Base-by-base conservation (phyloP, 805 yeast species). In the Trichomonascus vanleenenianus region DNA sequence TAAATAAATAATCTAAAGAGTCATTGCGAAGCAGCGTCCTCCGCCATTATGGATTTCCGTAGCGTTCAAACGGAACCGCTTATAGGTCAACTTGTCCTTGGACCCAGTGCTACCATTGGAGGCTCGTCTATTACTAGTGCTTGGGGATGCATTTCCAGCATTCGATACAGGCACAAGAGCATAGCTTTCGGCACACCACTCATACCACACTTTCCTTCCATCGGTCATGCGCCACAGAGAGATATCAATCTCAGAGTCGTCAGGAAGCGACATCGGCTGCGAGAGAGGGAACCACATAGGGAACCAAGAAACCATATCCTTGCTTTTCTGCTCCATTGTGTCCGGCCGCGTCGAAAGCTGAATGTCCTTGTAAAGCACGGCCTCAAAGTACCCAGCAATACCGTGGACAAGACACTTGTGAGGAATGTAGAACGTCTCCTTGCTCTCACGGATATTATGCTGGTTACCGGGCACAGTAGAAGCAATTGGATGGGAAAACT, bases 311-410 rank as follows among this genome's bases (percentile, higher is more conserved):
- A 67, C 62, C 55, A 80, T 55, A 46, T 71, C 71, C 2, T 66
- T 56, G 2, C 83, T 70, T 11, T 56, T 57, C 7, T 45, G 42
- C 27, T 54, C 50, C 42, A 44, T 57, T 20, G 62, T 57, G 15
- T 62, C 67, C 1, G 80, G 79, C 30, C 66, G 62, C 12, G 74
- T 80, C 25, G 83, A 74, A 3, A 85, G 65, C 7, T 58, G 58
- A 19, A 80, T 67, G 40, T 78, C 81, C 1, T 73, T 75, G 59
- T 79, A 85, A n/a, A 88, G 68, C 2, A 64, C 73, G 0, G 93
- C 80, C n/a, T 71, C 72, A 56, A 89, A 89, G 56, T 70, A 80
- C 0, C 96, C 96, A 2, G 78, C 67, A 31, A 88, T 60, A 0
- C 91, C 96, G 59, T 86, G 89, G 2, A 85, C 60, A 15, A 72